Percentiles rank a stretch among this genome's conserved stretches.
phyloP scores from a whole-genome alignment of 2,329 filamentous ascomycete genomes.

The Helotiales sp. region DNA sequence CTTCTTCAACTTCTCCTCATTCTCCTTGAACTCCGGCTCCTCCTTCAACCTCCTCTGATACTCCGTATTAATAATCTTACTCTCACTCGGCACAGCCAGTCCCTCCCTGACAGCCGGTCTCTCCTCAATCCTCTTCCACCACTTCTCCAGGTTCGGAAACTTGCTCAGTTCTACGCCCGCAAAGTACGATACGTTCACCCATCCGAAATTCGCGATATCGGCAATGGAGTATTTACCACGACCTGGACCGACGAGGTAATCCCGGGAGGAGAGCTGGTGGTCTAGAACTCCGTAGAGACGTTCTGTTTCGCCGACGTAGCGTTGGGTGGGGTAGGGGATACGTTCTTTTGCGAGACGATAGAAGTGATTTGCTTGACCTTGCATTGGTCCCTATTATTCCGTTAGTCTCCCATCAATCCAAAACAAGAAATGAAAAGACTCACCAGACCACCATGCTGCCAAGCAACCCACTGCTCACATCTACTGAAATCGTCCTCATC shows the following conservation, averaged over 20 bases:
- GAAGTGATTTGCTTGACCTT: slow-evolving; percentile 78
- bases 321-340: slow-evolving; percentile 69
- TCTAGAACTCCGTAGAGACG: slow-evolving; percentile 74
- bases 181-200: slow-evolving; percentile 61
- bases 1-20: slow-evolving; percentile 37
- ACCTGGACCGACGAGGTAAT: slow-evolving; percentile 54
- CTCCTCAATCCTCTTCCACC: slow-evolving; percentile 62
- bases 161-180: slow-evolving; percentile 62
- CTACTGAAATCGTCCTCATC: slow-evolving; percentile 45
- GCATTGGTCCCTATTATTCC: slow-evolving; percentile 62
- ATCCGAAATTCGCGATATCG: slow-evolving; percentile 72
- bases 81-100: slow-evolving; percentile 55
- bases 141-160: slow-evolving; percentile 66
- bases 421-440: neutral
- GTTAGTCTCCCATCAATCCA: neutral
- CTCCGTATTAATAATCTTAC: slow-evolving; percentile 41
- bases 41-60: slow-evolving; percentile 44
- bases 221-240: slow-evolving; percentile 62
- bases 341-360: slow-evolving; percentile 64
- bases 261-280: slow-evolving; percentile 55
- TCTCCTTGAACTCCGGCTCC: slow-evolving; percentile 48
- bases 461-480: slow-evolving; percentile 63
- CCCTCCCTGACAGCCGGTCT: slow-evolving; percentile 65
- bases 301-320: slow-evolving; percentile 74
- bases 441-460: slow-evolving; percentile 47